Evolutionary conservation across 2,329 filamentous ascomycete species (phyloP), one percentile per base, ranked within the genome.

Genomic region (Cladorrhinum sp.): DNA sequence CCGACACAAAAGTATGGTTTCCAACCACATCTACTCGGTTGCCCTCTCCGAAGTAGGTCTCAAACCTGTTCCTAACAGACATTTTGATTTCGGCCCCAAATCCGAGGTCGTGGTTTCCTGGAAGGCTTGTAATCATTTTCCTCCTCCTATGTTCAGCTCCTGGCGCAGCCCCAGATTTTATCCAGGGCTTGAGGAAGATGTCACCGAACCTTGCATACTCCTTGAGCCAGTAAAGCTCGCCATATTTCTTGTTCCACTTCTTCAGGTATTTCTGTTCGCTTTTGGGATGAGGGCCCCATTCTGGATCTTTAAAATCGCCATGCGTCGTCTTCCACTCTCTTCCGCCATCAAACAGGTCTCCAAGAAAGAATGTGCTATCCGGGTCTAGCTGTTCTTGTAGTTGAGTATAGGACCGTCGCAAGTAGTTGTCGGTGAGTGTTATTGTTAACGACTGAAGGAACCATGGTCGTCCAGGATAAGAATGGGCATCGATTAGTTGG

Each of bases 311-410:
- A 56, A 85, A 85, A 50, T 80, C 74, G 49, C 84, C 88, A 23
- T 80, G 80, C 2, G 75, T 78, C 12, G 93, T 93, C 66, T 88
- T 89, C 95, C 95, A 99, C 78, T 99, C 95, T 66, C 95, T 85
- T 8, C 95, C 95, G 3, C 95, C 95, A 71, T 99, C 95, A 69
- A 99, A 97, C 0, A 99, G 78, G 71, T 99, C 95, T 7, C 95
- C 95, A 0, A 99, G 79, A 71, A 99, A 98, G 71, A 97, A 85
- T 1, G 96, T 80, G 16, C 90, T 93, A 71, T 97, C 92, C 0
- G 95, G 95, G n/a, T 85, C 84, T 13, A 98, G 79, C 18, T 85
- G 78, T 18, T 82, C 78, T 70, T 96, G 92, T 60, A 98, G 82
- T 57, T 88, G 83, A n/a, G 80, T 83, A 73, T 96, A 98, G 8